Evolutionary conservation across 2,329 filamentous ascomycete species (phyloP).

Genomic region (Exophiala dermatitidis): DNA sequence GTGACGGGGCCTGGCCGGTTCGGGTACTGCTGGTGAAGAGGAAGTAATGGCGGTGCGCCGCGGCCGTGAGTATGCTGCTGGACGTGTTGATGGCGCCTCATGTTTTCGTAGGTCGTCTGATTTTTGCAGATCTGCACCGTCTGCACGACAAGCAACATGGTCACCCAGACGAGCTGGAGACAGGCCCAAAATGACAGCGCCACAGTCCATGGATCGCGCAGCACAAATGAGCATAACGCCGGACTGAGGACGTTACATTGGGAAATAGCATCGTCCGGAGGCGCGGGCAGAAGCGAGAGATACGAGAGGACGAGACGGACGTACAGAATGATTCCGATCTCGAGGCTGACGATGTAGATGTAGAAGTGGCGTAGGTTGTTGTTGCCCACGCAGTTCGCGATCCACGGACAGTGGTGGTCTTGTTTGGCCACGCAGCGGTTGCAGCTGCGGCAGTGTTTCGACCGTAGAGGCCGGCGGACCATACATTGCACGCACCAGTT

Average conservation of each 20-base stretch:
- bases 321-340: constrained; percentile 64
- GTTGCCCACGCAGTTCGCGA: constrained; percentile 89
- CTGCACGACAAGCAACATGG: constrained; percentile 94
- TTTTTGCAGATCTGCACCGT: constrained; percentile 85
- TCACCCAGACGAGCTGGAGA: constrained; percentile 87
- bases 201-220: constrained; percentile 76
- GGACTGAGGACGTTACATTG: constrained; percentile 71
- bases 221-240: constrained; percentile 65
- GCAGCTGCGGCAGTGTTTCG: constrained; percentile 92
- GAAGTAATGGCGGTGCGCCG: neutral
- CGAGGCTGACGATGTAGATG: constrained; percentile 73
- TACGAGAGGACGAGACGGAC: constrained; percentile 65
- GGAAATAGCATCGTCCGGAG: constrained; percentile 27
- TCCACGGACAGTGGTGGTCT: constrained; percentile 97
- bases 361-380: constrained; percentile 97
- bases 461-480: constrained; percentile 83
- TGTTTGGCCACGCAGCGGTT: constrained; percentile 90
- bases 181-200: constrained; percentile 70
- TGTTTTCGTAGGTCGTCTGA: constrained; percentile 94
- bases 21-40: constrained; percentile 36
- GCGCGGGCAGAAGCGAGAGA: neutral
- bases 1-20: constrained; percentile 40
- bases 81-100: constrained; percentile 55
- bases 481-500: constrained; percentile 95
- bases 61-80: constrained; percentile 26